Conservation (phyloP, 306 rosid genomes). For the Phaseolus lunatus region DNA sequence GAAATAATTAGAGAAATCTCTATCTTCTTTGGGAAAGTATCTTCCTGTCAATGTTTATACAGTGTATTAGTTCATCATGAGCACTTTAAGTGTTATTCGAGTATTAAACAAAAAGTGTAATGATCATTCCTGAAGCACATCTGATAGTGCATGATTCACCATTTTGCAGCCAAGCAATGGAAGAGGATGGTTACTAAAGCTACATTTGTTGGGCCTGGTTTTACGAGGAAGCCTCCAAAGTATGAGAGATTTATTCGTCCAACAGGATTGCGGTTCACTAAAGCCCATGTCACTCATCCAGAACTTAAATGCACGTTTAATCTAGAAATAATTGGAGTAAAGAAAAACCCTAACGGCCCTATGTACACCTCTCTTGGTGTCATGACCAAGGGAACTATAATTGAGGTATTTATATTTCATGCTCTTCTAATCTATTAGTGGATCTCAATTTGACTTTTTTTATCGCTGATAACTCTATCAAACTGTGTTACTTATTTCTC, state of each 20-base stretch:
- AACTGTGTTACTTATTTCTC: slow-evolving; percentile 5
- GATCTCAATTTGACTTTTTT: not conserved
- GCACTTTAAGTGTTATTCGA: not conserved
- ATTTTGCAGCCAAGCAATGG: slow-evolving; percentile 87
- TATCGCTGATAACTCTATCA: not conserved
- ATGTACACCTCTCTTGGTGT: slow-evolving; percentile 95
- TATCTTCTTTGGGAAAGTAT: not conserved
- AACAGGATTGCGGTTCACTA: slow-evolving; percentile 82
- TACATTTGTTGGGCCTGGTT: slow-evolving; percentile 90
- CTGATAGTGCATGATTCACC: slow-evolving; percentile 18
- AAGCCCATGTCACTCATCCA: slow-evolving; percentile 94
- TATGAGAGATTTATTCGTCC: slow-evolving; percentile 95
- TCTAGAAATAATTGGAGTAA: slow-evolving; percentile 86
- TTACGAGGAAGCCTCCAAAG: slow-evolving; percentile 95
- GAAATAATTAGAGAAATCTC: not conserved
- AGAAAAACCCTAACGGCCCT: slow-evolving; percentile 93
- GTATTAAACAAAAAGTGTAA: not conserved
- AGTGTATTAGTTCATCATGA: not conserved
- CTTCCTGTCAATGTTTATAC: not conserved
- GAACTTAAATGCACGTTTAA: slow-evolving; percentile 93
- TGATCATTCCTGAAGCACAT: slow-evolving; percentile 1
- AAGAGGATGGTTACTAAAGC: slow-evolving; percentile 98
- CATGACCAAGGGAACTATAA: slow-evolving; percentile 87
- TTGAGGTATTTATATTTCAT: slow-evolving; percentile 65
- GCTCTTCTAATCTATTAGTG: slow-evolving; percentile 3